Base-by-base conservation (phyloP, 2,329 filamentous ascomycete species). In the Cucurbitaria berberidis region DNA sequence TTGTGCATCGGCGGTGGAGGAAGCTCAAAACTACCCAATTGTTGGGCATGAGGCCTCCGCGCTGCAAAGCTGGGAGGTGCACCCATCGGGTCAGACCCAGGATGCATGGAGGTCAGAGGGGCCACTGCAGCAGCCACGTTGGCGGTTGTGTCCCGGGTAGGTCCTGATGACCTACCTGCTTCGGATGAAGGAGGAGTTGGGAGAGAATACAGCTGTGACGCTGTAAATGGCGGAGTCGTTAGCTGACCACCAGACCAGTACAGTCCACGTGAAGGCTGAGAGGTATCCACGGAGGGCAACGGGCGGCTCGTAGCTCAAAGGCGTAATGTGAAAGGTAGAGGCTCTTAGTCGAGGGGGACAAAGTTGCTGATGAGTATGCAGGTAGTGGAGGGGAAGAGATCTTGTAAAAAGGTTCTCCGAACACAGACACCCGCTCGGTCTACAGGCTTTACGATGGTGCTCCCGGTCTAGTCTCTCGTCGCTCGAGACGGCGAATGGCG, bases 11-110 rank as follows among this genome's bases (percentile, higher is more conserved):
- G 81, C 62, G 86, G 86, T 48, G 87, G 85, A 45, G 71, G 60
- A 45, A 91, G 83, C 68, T 89, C 86, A 70, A 90, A 90, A 62
- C 77, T 83, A 52, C 88, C 88, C 57, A 92, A 82, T 64, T 84
- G 83, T 52, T 84, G 85, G 57, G 88, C 86, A 68, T 88, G 88
- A 69, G 86, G 84, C 74, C 89, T 85, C 68, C 89, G 84, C 74
- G 87, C 82, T 63, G 87, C 85, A 72, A 92, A 86, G 78, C 88
- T 89, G 70, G 83, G 81, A 65, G 84, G 81, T 67, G 81, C 79
- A 74, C 81, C 81, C 78, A 87, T 82, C 73, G 79, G 78, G 74
- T 87, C 84, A 70, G 84, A 76, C 70, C 81, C 80, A 72, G 83
- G 78, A 77, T 84, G 82, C 84, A 87, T 88, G 73, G 82, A 83